These are phyloP conservation scores for Tolypocladium pustulatum DNA, from an alignment of 2,329 filamentous ascomycete species.

Conservation along the genomic window DNA sequence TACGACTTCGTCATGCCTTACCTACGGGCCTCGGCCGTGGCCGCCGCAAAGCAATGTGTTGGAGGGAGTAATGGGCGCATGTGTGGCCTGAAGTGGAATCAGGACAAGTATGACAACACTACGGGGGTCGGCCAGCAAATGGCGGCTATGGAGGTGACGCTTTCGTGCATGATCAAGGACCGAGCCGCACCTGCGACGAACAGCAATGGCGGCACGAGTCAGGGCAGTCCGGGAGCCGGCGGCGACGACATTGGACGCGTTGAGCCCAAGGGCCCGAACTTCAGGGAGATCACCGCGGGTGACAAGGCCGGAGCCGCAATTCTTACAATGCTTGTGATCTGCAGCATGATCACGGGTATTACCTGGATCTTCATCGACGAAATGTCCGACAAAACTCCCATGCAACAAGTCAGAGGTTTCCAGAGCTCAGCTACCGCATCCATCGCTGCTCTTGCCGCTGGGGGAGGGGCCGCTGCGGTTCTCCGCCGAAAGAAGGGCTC, in stretches of 20 bases:
- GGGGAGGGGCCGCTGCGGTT: conserved; percentile 11
- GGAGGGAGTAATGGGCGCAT: conserved; percentile 46
- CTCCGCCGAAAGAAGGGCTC: conserved; percentile 9
- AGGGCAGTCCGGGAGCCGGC: conserved; percentile 34
- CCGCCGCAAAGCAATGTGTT: conserved; percentile 45
- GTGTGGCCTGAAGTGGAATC: conserved; percentile 52
- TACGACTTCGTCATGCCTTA: conserved; percentile 39
- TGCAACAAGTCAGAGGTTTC: conserved; percentile 21
- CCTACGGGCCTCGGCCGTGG: conserved; percentile 43
- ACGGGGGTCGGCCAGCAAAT: conserved; percentile 62
- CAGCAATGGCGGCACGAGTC: conserved; percentile 46
- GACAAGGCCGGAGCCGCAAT: conserved; percentile 62
- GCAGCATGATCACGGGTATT: conserved; percentile 41
- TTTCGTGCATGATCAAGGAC: conserved; percentile 46
- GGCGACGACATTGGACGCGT: conserved; percentile 33
- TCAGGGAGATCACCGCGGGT: conserved; percentile 32
- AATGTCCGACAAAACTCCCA: conserved; percentile 19
- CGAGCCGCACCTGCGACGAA: conserved; percentile 32
- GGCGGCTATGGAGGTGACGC: conserved; percentile 54
- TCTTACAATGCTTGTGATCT: conserved; percentile 46
- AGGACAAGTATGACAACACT: conserved; percentile 44
- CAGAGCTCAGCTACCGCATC: conserved; percentile 8
- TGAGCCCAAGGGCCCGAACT: conserved; percentile 13
- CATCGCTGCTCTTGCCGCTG: conserved; percentile 11
- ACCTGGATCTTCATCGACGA: conserved; percentile 40